Conservation (phyloP, 768 basidiomycete species). For the Phylloporus scabripes region DNA sequence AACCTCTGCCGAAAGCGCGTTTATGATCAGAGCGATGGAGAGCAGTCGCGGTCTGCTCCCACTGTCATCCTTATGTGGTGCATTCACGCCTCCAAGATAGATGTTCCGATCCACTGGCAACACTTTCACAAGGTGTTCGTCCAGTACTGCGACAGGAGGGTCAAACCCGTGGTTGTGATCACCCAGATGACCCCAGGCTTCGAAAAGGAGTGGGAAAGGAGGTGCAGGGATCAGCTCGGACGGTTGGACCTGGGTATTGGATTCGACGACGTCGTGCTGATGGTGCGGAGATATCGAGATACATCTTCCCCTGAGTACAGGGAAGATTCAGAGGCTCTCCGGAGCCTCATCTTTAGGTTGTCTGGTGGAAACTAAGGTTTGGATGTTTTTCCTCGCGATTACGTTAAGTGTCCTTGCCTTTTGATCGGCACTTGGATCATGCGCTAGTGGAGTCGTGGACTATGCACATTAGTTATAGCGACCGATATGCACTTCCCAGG, state of each 20-base stretch:
- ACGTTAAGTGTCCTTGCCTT: not conserved
- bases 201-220: conserved; percentile 14
- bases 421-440: not conserved
- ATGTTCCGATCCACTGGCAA: conserved; percentile 21
- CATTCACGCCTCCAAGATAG: conserved; percentile 28
- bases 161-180: conserved; percentile 23
- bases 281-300: conserved; percentile 15
- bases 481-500: not conserved
- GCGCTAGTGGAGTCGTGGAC: not conserved
- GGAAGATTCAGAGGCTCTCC: conserved; percentile 20
- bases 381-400: not conserved
- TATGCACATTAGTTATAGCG: not conserved
- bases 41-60: conserved; percentile 3
- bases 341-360: conserved; percentile 12
- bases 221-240: conserved; percentile 16
- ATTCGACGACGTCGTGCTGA: conserved; percentile 5
- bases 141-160: conserved; percentile 22
- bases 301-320: conserved; percentile 13
- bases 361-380: conserved; percentile 2
- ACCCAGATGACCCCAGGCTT: conserved; percentile 20
- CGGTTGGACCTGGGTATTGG: conserved; percentile 7
- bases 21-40: conserved; percentile 6
- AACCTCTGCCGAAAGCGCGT: conserved; percentile 18
- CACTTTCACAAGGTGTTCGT: conserved; percentile 25
- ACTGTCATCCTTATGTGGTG: conserved; percentile 24